Conservation (phyloP, 2,329 filamentous ascomycete species). For the Furcasterigmium furcatum region DNA sequence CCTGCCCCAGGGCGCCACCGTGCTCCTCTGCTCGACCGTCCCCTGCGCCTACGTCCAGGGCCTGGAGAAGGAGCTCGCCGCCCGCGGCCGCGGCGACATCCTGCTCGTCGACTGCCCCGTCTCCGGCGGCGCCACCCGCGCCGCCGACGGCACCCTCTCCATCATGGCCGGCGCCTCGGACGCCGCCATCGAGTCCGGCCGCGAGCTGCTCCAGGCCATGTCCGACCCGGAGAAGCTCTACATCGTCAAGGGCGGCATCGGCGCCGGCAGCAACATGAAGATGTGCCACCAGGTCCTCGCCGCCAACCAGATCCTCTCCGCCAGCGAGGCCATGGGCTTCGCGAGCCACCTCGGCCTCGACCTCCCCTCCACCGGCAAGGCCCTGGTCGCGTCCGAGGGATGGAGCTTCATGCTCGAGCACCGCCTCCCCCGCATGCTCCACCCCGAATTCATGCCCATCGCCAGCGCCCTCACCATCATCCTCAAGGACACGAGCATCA, state of each 20-base stretch:
- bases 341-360: constrained; percentile 54
- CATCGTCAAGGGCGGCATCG: constrained; percentile 56
- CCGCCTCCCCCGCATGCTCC: constrained; percentile 49
- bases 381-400: constrained; percentile 42
- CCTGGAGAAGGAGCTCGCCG: constrained; percentile 7
- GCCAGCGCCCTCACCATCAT: constrained; percentile 42
- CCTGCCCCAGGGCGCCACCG: constrained; percentile 2
- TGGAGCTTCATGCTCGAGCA: constrained; percentile 64
- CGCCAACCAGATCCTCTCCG: constrained; percentile 59
- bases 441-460: constrained; percentile 39
- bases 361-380: constrained; percentile 32
- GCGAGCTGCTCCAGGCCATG: constrained; percentile 25
- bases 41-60: constrained; percentile 21
- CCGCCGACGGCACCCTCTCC: constrained; percentile 61
- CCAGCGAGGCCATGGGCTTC: constrained; percentile 59
- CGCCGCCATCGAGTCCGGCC: constrained; percentile 15
- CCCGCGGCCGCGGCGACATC: constrained; percentile 8
- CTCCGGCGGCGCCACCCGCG: constrained; percentile 26
- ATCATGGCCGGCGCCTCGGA: constrained; percentile 67
- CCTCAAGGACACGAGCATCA: constrained; percentile 35
- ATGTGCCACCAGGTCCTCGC: constrained; percentile 59
- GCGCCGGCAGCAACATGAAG: constrained; percentile 60
- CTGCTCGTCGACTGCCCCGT: constrained; percentile 47
- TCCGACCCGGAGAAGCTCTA: constrained; percentile 42
- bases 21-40: constrained; percentile 30